Percentiles rank a stretch among this genome's conserved stretches.
These are phyloP conservation scores for Kernera saxatilis DNA, from an alignment of 345 rosid genomes.

Conservation along the genomic window DNA sequence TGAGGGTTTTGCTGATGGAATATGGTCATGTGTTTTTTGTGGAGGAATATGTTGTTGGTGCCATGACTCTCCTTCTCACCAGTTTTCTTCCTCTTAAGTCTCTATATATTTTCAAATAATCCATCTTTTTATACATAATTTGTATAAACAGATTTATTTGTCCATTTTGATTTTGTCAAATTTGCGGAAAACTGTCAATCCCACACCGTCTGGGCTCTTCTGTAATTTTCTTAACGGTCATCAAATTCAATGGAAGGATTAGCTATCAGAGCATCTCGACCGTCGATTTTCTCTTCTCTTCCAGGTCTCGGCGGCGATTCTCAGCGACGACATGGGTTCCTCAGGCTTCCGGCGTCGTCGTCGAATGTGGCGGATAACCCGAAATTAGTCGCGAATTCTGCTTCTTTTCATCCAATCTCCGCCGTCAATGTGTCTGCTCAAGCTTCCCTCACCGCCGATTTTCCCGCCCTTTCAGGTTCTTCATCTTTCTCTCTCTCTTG, in stretches of 20 bases:
- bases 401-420: constrained; percentile 30
- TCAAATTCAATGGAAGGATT: constrained; percentile 21
- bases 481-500: neutral
- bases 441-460: constrained; percentile 31
- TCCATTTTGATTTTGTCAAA: neutral
- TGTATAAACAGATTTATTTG: neutral
- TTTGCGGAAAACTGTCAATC: neutral
- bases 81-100: constrained; percentile 10
- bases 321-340: constrained; percentile 19
- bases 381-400: constrained; percentile 15
- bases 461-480: constrained; percentile 35
- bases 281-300: constrained; percentile 16
- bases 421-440: constrained; percentile 44
- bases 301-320: constrained; percentile 12
- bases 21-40: constrained; percentile 31
- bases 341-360: constrained; percentile 19
- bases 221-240: neutral
- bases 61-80: constrained; percentile 4
- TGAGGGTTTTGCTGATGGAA: neutral
- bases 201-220: neutral
- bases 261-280: constrained; percentile 27
- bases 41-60: constrained; percentile 26
- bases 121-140: neutral
- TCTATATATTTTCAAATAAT: constrained; percentile 13
- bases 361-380: neutral